phyloP scores from a whole-genome alignment of 176 grass and related monocot genomes.

The Bromus sterilis region DNA sequence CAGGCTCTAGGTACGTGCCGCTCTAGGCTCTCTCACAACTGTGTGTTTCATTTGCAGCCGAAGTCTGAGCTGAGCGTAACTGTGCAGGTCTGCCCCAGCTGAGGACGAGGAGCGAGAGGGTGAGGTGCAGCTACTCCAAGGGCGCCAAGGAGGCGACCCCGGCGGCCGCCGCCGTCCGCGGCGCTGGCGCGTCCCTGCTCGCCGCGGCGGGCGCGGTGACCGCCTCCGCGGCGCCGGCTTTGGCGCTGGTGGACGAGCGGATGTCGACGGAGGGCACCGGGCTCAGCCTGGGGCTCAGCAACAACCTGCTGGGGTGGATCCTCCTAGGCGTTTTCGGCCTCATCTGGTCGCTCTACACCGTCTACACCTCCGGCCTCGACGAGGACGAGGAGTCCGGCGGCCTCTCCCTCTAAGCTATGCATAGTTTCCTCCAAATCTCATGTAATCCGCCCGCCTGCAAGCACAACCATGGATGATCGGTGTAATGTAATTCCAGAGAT shows the following conservation, averaged over 20 bases:
- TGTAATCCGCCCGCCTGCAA: not conserved
- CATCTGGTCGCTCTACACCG: constrained; percentile 91
- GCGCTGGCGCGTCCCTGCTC: constrained; percentile 24
- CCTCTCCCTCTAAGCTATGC: constrained; percentile 46
- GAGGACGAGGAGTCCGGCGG: constrained; percentile 96
- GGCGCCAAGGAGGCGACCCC: constrained; percentile 27
- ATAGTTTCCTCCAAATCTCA: too few species aligned
- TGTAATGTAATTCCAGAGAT: constrained; percentile 30
- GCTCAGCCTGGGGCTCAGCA: constrained; percentile 87
- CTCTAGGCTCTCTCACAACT: not conserved
- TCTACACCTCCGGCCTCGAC: constrained; percentile 84
- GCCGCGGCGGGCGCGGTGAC: constrained; percentile 36
- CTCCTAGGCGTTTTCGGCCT: constrained; percentile 75
- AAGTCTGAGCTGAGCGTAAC: not conserved
- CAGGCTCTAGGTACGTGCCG: constrained; percentile 35
- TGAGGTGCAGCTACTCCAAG: constrained; percentile 64
- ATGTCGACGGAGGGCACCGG: constrained; percentile 93
- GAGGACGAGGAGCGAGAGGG: constrained; percentile 42
- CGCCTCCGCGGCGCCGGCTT: constrained; percentile 43
- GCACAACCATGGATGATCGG: not conserved
- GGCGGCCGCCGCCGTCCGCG: constrained; percentile 4
- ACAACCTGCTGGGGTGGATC: constrained; percentile 93
- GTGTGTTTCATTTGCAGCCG: not conserved
- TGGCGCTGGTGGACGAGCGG: constrained; percentile 93
- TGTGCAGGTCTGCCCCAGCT: constrained; percentile 65